A percentile compares a stretch with the other conserved stretches of the same genome.
Conservation (phyloP, 148 eudicot species). For the Selenicereus undatus region DNA sequence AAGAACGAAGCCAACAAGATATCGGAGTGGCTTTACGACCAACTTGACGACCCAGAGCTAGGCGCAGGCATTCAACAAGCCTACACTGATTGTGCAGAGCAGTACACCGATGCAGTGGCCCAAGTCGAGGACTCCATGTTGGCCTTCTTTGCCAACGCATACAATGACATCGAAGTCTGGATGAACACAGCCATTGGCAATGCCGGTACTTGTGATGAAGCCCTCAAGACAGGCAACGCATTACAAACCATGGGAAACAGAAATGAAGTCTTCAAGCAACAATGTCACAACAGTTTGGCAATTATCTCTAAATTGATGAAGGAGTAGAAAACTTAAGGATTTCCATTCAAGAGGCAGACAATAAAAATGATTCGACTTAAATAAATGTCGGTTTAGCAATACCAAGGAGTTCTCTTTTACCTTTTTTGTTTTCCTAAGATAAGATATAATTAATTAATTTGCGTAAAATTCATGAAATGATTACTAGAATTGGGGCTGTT, state of each 20-base stretch:
- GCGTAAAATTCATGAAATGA: background rate
- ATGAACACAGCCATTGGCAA: conserved; percentile 26
- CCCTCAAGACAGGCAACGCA: conserved; percentile 12
- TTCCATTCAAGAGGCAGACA: background rate
- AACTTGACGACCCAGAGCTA: conserved; percentile 24
- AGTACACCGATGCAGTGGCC: conserved; percentile 37
- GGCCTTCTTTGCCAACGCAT: conserved; percentile 30
- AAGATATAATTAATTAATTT: background rate
- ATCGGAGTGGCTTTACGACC: conserved; percentile 15
- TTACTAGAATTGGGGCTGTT: background rate
- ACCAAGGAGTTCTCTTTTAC: background rate
- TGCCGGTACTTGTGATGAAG: conserved; percentile 27
- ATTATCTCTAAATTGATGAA: background rate
- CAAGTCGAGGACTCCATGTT: conserved; percentile 40
- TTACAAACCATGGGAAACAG: conserved; percentile 16
- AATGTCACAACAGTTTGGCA: background rate
- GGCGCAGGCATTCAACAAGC: conserved; percentile 32
- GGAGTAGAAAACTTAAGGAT: background rate
- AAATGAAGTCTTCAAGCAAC: conserved; percentile 21
- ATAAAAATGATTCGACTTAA: background rate
- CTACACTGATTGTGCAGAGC: conserved; percentile 26
- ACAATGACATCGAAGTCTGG: conserved; percentile 29
- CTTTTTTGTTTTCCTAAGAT: background rate
- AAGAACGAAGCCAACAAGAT: conserved; percentile 9
- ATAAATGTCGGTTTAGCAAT: background rate